Evolutionary conservation across 208 protist species (phyloP).

Genomic region (Leishmania mexicana): DNA sequence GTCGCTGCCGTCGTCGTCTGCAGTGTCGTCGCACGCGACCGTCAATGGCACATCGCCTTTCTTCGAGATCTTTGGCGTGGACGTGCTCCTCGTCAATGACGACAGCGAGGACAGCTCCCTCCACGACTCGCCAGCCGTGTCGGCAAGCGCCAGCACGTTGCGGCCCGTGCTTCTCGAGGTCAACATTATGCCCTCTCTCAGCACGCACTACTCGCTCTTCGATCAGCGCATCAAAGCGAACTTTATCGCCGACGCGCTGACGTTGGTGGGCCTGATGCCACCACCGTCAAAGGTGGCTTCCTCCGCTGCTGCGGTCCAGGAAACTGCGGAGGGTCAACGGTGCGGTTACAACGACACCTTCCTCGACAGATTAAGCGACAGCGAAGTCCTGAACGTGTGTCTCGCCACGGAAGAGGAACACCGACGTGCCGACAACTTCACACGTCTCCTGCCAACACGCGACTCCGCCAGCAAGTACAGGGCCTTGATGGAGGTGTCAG

Average conservation of each 20-base stretch:
- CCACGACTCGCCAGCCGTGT: neutral
- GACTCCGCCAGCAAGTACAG: constrained; percentile 39
- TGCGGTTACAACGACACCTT: constrained; percentile 24
- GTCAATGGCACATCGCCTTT: constrained; percentile 43
- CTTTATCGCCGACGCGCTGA: constrained; percentile 79
- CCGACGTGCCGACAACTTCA: constrained; percentile 39
- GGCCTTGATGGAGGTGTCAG: constrained; percentile 23
- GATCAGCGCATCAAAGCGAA: constrained; percentile 86
- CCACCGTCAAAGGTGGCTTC: constrained; percentile 6
- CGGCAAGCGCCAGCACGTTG: constrained; percentile 4
- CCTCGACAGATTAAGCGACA: constrained; percentile 24
- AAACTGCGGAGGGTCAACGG: neutral
- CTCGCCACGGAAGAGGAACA: constrained; percentile 56
- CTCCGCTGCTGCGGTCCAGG: neutral
- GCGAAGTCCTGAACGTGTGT: constrained; percentile 42
- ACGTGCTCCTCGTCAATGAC: constrained; percentile 64
- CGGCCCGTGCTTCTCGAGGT: constrained; percentile 80
- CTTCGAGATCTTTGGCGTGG: constrained; percentile 89
- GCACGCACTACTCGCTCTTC: constrained; percentile 75
- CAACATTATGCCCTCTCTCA: constrained; percentile 89
- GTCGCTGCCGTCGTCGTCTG: constrained; percentile 11
- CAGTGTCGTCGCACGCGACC: constrained; percentile 7
- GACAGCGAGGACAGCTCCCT: neutral
- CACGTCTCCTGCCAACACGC: constrained; percentile 45
- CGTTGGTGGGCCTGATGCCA: constrained; percentile 74